phyloP scores from a whole-genome alignment of 129 eudicot genomes.

The Kitagawia praeruptora region DNA sequence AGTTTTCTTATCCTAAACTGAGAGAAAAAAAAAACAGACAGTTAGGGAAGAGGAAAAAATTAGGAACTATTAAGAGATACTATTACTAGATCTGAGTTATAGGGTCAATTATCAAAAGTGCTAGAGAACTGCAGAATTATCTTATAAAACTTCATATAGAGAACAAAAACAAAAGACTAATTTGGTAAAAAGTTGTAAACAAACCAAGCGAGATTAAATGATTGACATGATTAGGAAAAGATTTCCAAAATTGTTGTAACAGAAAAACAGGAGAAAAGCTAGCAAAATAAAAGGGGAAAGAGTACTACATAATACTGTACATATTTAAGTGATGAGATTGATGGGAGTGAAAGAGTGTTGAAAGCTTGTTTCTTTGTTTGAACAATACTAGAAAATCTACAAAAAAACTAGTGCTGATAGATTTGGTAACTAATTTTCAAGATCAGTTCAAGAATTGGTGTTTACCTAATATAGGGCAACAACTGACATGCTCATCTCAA shows the following conservation, averaged over 20 bases:
- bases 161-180: not conserved
- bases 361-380: conserved; percentile 20
- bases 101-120: not conserved
- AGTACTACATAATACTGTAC: not conserved
- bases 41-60: not conserved
- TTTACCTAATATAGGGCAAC: conserved; percentile 27
- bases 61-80: not conserved
- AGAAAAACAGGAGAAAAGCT: conserved; percentile 5
- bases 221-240: not conserved
- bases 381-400: conserved; percentile 16
- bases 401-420: not conserved
- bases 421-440: conserved; percentile 8
- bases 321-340: conserved; percentile 14
- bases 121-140: not conserved
- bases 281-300: not conserved
- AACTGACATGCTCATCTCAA: conserved; percentile 15
- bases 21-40: not conserved
- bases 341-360: conserved; percentile 10
- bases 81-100: conserved; percentile 3
- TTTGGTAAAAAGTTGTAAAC: not conserved
- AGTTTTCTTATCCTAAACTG: conserved; percentile 20
- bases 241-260: conserved; percentile 21
- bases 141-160: not conserved
- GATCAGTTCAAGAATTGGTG: conserved; percentile 4
- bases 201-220: not conserved